Conservation (phyloP, 306 rosid species). For the Quercus dentata region DNA sequence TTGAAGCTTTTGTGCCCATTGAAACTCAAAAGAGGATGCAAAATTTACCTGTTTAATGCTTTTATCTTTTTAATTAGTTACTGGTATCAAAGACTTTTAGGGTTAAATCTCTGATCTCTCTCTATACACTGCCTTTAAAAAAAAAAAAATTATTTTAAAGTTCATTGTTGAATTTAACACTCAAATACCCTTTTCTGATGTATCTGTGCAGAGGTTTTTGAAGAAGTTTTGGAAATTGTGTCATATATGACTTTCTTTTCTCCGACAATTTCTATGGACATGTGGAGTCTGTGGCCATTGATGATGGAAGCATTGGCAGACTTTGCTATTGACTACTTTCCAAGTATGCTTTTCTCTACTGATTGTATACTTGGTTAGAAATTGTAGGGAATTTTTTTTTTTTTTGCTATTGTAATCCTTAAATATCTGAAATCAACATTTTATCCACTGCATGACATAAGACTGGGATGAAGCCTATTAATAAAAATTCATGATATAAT, state of each 20-base stretch:
- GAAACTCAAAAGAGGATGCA: not conserved
- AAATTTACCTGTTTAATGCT: not conserved
- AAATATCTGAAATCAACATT: too few species aligned
- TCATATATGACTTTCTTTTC: slow-evolving; percentile 96
- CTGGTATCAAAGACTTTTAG: not conserved
- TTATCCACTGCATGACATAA: too few species aligned
- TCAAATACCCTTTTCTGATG: not conserved
- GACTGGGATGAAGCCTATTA: too few species aligned
- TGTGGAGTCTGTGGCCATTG: slow-evolving; percentile 99
- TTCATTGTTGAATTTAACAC: not conserved
- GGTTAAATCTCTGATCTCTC: too few species aligned
- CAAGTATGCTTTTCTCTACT: slow-evolving; percentile 48
- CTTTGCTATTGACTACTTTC: slow-evolving; percentile 93
- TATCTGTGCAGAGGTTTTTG: slow-evolving; percentile 85
- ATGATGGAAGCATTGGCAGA: slow-evolving; percentile 92
- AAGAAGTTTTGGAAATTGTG: slow-evolving; percentile 94
- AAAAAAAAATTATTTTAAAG: not conserved
- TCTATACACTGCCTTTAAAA: too few species aligned
- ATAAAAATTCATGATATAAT: too few species aligned
- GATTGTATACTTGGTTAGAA: not conserved
- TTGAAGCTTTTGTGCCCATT: not conserved
- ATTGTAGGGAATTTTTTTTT: not conserved
- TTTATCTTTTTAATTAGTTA: not conserved
- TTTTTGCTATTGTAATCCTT: not conserved
- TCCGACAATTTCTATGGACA: slow-evolving; percentile 85